Conservation (phyloP, 148 eudicot species). For the Camellia sinensis region DNA sequence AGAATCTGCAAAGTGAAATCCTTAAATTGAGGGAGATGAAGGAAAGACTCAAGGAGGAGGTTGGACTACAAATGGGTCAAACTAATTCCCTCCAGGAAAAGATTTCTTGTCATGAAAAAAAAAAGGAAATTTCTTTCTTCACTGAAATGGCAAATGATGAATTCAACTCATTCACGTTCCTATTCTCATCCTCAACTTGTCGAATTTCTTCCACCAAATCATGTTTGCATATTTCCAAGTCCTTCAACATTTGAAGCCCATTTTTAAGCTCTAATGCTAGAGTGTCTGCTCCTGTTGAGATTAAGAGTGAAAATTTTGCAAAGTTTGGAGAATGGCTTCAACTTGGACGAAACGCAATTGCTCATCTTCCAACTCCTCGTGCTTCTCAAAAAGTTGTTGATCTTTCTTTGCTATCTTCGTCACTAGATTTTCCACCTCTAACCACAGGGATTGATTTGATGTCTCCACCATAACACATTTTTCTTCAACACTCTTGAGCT, state of each 20-base stretch:
- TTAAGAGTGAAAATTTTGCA: constrained; percentile 56
- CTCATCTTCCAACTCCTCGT: constrained; percentile 69
- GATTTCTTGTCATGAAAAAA: constrained; percentile 47
- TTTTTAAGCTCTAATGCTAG: constrained; percentile 65
- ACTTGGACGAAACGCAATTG: constrained; percentile 52
- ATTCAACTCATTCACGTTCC: constrained; percentile 43
- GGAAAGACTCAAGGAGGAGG: constrained; percentile 76
- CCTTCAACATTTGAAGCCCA: constrained; percentile 71
- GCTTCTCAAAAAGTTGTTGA: constrained; percentile 58
- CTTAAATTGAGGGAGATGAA: constrained; percentile 53
- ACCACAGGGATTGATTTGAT: constrained; percentile 58
- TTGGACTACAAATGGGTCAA: constrained; percentile 52
- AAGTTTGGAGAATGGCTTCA: constrained; percentile 58
- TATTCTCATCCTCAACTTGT: constrained; percentile 58
- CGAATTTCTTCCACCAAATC: constrained; percentile 63
- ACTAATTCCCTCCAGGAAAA: constrained; percentile 57
- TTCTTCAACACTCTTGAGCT: constrained; percentile 59
- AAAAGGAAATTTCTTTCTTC: constrained; percentile 32
- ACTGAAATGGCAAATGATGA: constrained; percentile 41
- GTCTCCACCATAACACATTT: constrained; percentile 47
- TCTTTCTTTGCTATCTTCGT: constrained; percentile 58
- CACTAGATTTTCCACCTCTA: constrained; percentile 58
- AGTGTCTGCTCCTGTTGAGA: constrained; percentile 79
- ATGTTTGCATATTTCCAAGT: constrained; percentile 49
- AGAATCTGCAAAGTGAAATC: constrained; percentile 54